Evolutionary conservation across 2,329 filamentous ascomycete species (phyloP).

Genomic region (Alternaria ventricosa): DNA sequence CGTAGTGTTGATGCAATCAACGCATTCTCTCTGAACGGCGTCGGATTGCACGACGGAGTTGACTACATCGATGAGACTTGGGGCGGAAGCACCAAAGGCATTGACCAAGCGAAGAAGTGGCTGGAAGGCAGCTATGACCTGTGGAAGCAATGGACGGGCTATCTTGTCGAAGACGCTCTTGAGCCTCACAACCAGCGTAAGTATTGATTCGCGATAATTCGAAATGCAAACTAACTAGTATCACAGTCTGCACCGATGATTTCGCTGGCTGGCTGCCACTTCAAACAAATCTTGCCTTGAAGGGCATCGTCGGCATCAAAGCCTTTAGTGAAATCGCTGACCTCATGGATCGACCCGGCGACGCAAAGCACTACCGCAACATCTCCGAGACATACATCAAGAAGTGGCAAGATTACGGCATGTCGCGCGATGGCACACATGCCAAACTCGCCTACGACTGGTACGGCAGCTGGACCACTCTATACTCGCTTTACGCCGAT

Average conservation of each 20-base stretch:
- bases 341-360: slow-evolving; percentile 63
- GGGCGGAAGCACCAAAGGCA: slow-evolving; percentile 62
- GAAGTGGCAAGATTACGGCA: slow-evolving; percentile 74
- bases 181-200: slow-evolving; percentile 74
- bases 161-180: slow-evolving; percentile 76
- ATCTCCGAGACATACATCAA: slow-evolving; percentile 71
- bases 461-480: slow-evolving; percentile 81
- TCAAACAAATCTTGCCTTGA: slow-evolving; percentile 82
- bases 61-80: slow-evolving; percentile 67
- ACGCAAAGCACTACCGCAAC: slow-evolving; percentile 66
- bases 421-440: slow-evolving; percentile 73
- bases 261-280: slow-evolving; percentile 80
- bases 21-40: slow-evolving; percentile 57
- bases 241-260: slow-evolving; percentile 76
- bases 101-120: slow-evolving; percentile 67
- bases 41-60: slow-evolving; percentile 60
- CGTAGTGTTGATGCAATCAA: slow-evolving; percentile 35
- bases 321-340: slow-evolving; percentile 76
- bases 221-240: slow-evolving; percentile 5
- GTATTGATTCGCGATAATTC: slow-evolving; percentile 13
- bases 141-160: slow-evolving; percentile 79
- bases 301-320: slow-evolving; percentile 82
- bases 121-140: slow-evolving; percentile 72
- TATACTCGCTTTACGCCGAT: slow-evolving; percentile 87
- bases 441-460: slow-evolving; percentile 81